Evolutionary conservation across 2,329 filamentous ascomycete genomes (phyloP).

Genomic region (Aspergillus flavus): DNA sequence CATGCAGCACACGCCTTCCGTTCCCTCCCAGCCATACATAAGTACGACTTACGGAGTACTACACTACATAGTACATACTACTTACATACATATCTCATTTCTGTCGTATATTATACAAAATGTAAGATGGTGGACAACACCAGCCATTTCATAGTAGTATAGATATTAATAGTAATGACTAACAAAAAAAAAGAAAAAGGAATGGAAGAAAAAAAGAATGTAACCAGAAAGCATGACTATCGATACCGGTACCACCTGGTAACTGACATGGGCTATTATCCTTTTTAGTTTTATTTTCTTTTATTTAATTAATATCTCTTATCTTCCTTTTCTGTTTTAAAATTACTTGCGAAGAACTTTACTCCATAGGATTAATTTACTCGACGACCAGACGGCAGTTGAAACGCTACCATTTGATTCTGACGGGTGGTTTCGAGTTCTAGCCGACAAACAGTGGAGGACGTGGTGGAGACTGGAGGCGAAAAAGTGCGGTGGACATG

Average conservation of each 20-base stretch:
- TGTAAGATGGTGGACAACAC: neutral
- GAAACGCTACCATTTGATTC: slow-evolving; percentile 19
- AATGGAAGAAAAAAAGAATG: neutral
- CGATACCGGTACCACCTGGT: neutral
- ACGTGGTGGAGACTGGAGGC: slow-evolving; percentile 3
- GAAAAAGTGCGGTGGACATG: slow-evolving; percentile 1
- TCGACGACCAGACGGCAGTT: slow-evolving; percentile 10
- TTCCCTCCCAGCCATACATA: slow-evolving; percentile 2
- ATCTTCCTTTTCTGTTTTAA: neutral
- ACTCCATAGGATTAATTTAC: slow-evolving; percentile 3
- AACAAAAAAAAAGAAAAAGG: no score
- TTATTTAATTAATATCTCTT: neutral
- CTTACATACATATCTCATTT: neutral
- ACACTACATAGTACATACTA: neutral
- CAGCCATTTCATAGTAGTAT: neutral
- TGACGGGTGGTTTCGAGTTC: slow-evolving; percentile 23
- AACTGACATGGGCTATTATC: neutral
- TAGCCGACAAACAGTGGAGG: slow-evolving; percentile 15
- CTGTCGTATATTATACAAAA: neutral
- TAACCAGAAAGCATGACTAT: neutral
- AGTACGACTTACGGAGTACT: neutral
- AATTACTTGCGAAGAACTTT: neutral
- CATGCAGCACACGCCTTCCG: neutral
- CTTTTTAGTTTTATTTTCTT: neutral
- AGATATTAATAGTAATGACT: slow-evolving; percentile 6